Evolutionary conservation across 129 eudicot genomes (phyloP).

Genomic region (Cynara cardunculus): DNA sequence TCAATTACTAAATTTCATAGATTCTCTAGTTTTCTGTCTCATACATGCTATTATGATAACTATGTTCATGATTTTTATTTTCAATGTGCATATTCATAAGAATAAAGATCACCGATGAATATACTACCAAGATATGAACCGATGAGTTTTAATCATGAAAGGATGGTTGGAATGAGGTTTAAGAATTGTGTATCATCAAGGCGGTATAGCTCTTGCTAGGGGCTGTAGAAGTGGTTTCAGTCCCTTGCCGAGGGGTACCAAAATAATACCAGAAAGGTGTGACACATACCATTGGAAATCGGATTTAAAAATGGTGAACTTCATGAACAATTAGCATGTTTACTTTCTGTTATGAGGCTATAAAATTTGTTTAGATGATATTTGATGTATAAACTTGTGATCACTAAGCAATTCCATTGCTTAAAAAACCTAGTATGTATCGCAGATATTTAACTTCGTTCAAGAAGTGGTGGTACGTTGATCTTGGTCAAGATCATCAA

Average conservation of each 20-base stretch:
- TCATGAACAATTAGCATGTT: not conserved
- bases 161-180: not conserved
- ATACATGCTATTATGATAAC: too few relatives aligned
- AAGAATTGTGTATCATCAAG: not conserved
- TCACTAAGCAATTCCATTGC: not conserved
- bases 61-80: not conserved
- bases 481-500: not conserved
- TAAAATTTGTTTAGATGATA: not conserved
- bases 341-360: not conserved
- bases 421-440: not conserved
- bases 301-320: not conserved
- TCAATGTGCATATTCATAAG: not conserved
- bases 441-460: not conserved
- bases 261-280: not conserved
- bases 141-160: not conserved
- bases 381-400: not conserved
- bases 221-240: not conserved
- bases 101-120: not conserved
- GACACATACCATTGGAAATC: not conserved
- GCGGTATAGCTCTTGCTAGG: not conserved
- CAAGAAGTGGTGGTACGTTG: too few relatives aligned
- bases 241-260: not conserved
- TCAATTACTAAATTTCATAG: not conserved
- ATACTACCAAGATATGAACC: not conserved
- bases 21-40: not conserved